Evolutionary conservation across 1,139 yeast genomes (phyloP).

Genomic region (Magnusiomyces ingens): DNA sequence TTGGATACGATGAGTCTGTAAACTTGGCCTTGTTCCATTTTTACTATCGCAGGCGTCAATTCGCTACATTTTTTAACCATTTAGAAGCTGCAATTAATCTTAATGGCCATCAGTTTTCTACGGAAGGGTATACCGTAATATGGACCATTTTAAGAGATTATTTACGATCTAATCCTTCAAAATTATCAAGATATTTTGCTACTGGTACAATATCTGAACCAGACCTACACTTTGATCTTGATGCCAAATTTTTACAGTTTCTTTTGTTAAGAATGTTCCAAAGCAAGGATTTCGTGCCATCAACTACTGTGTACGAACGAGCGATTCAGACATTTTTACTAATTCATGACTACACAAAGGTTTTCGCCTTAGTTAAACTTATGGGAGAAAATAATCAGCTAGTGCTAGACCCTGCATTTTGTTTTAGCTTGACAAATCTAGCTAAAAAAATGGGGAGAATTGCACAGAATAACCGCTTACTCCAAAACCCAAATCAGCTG

Average conservation of each 20-base stretch:
- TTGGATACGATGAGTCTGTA: conserved; percentile 19
- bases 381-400: neutral
- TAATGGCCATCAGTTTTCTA: conserved; percentile 13
- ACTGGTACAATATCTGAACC: neutral
- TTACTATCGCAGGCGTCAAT: conserved; percentile 21
- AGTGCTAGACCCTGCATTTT: neutral
- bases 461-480: neutral
- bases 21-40: conserved; percentile 21
- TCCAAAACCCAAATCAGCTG: neutral
- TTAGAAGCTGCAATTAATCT: conserved; percentile 11
- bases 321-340: neutral
- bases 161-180: conserved; percentile 15
- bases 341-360: neutral
- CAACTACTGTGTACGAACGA: neutral
- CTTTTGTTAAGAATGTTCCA: neutral
- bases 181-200: neutral
- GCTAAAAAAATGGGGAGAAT: conserved; percentile 4
- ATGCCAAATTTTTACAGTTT: neutral
- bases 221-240: neutral
- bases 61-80: conserved; percentile 18
- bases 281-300: neutral
- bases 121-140: conserved; percentile 20
- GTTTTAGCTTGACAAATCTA: neutral
- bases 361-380: neutral
- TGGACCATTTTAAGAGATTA: conserved; percentile 26